These are phyloP conservation scores for Isabelozyma heimii DNA, from an alignment of 805 yeast genomes.

Conservation along the genomic window DNA sequence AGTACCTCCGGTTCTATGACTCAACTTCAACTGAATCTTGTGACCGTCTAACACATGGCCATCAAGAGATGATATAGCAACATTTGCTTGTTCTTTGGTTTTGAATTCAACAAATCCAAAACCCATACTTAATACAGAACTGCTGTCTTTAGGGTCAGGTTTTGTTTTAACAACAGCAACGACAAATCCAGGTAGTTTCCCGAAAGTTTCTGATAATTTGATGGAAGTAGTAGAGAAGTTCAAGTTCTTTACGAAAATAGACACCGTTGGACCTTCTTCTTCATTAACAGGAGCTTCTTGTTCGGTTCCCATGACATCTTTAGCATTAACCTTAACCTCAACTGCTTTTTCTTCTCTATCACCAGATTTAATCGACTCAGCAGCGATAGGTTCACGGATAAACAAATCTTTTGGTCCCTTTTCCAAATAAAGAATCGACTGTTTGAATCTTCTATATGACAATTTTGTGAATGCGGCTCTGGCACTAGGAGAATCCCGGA, in stretches of 20 bases:
- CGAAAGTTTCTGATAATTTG: slow-evolving; percentile 60
- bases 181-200: slow-evolving; percentile 72
- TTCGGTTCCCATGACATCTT: slow-evolving; percentile 40
- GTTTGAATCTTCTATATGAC: slow-evolving; percentile 84
- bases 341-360: slow-evolving; percentile 34
- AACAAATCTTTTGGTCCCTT: slow-evolving; percentile 89
- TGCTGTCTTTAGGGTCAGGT: slow-evolving; percentile 75
- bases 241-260: slow-evolving; percentile 88
- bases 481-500: slow-evolving; percentile 76
- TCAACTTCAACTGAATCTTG: slow-evolving; percentile 80
- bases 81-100: slow-evolving; percentile 72
- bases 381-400: slow-evolving; percentile 50
- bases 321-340: slow-evolving; percentile 44
- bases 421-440: slow-evolving; percentile 83
- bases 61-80: slow-evolving; percentile 71
- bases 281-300: slow-evolving; percentile 8
- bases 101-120: slow-evolving; percentile 93
- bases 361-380: slow-evolving; percentile 16
- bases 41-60: slow-evolving; percentile 86
- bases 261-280: slow-evolving; percentile 72
- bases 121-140: slow-evolving; percentile 85
- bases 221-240: slow-evolving; percentile 73
- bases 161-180: slow-evolving; percentile 82
- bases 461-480: slow-evolving; percentile 86
- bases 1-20: slow-evolving; percentile 64